phyloP scores from a whole-genome alignment of 768 basidiomycete species.

The Collybia sp. region DNA sequence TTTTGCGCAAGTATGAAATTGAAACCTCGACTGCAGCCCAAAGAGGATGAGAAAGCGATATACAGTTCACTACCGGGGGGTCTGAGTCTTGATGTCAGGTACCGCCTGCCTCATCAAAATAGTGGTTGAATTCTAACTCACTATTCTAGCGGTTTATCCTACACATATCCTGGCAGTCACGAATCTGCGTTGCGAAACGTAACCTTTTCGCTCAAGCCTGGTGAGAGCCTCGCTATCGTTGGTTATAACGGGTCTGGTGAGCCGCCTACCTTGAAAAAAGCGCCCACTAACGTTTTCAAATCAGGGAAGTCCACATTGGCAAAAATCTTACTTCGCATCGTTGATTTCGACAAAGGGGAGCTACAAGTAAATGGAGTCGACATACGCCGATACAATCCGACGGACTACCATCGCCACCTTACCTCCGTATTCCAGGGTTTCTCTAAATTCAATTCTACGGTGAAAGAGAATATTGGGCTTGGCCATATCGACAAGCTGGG shows the following conservation, averaged over 20 bases:
- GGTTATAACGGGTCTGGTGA: constrained; percentile 80
- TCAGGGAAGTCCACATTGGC: constrained; percentile 86
- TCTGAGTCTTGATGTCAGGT: constrained; percentile 70
- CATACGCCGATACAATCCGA: constrained; percentile 58
- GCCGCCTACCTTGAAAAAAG: constrained; percentile 9
- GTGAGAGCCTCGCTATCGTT: constrained; percentile 82
- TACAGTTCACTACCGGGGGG: constrained; percentile 51
- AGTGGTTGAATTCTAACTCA: background rate
- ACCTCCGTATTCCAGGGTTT: constrained; percentile 88
- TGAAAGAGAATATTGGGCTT: constrained; percentile 84
- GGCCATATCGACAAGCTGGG: constrained; percentile 66
- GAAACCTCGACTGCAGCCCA: constrained; percentile 63
- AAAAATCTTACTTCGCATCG: constrained; percentile 72
- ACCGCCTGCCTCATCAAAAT: constrained; percentile 14
- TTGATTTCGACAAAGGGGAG: constrained; percentile 69
- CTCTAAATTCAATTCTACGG: constrained; percentile 71
- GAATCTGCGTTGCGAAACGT: constrained; percentile 68
- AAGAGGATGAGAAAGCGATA: constrained; percentile 40
- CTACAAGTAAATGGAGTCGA: constrained; percentile 69
- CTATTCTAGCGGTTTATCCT: constrained; percentile 39
- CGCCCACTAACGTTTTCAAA: constrained; percentile 3
- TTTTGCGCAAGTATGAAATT: constrained; percentile 76
- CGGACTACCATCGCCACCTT: constrained; percentile 68
- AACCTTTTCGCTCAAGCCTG: constrained; percentile 64
- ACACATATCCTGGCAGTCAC: constrained; percentile 73